These are phyloP conservation scores for Phanerochaete sordida DNA, from an alignment of 768 basidiomycete genomes.

Conservation along the genomic window DNA sequence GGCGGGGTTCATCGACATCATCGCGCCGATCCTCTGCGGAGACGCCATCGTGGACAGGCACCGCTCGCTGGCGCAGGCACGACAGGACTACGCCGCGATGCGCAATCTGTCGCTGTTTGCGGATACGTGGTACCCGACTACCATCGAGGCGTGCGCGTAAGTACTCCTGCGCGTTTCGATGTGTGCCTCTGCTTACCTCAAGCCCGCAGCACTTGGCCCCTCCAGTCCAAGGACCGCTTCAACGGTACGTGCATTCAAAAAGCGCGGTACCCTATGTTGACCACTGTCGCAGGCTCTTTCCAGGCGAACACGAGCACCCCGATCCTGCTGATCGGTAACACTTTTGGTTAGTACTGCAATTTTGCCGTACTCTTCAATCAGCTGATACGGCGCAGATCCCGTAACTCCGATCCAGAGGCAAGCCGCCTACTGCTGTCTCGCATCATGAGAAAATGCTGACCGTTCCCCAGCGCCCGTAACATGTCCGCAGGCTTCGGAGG, in stretches of 20 bases:
- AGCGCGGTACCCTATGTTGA: background rate
- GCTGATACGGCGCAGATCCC: conserved; percentile 5
- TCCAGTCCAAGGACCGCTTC: background rate
- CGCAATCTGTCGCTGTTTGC: background rate
- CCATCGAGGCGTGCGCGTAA: background rate
- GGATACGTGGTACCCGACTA: background rate
- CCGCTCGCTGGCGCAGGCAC: background rate
- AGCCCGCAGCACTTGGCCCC: background rate
- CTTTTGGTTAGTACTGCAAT: conserved; percentile 3
- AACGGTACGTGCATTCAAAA: background rate
- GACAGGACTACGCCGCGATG: background rate
- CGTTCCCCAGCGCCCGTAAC: background rate
- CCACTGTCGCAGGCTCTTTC: conserved; percentile 4
- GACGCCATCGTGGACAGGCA: background rate
- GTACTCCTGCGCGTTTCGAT: background rate
- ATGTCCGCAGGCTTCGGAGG: conserved; percentile 6
- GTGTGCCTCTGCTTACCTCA: background rate
- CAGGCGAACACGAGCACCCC: conserved; percentile 22
- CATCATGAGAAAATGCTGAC: background rate
- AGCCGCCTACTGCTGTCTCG: background rate
- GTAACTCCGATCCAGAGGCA: too few species aligned
- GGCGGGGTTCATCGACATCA: background rate
- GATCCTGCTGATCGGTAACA: conserved; percentile 24
- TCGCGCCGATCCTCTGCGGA: background rate
- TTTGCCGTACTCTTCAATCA: too few species aligned